Conservation (phyloP, 495 filamentous ascomycete genomes). For the Podospora anserina region DNA sequence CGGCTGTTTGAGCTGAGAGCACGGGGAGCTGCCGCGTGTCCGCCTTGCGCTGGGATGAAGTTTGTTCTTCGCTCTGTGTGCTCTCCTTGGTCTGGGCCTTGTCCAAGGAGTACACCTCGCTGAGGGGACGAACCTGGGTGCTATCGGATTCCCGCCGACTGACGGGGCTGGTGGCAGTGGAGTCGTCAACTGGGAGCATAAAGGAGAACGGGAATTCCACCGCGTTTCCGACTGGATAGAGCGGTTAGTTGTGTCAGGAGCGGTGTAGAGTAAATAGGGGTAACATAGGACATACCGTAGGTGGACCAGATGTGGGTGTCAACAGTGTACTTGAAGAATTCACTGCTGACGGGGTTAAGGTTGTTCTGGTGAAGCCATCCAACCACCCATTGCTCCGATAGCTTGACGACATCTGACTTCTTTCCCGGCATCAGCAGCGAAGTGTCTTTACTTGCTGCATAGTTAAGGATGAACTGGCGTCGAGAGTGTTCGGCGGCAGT, state of each 20-base stretch:
- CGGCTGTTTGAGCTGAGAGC: background rate
- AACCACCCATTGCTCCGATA: constrained; percentile 31
- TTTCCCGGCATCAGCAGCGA: constrained; percentile 33
- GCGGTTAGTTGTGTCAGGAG: constrained; percentile 7
- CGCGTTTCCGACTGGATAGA: constrained; percentile 24
- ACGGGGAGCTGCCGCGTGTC: background rate
- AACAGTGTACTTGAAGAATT: constrained; percentile 34
- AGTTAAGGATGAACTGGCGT: constrained; percentile 35
- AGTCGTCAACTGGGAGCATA: constrained; percentile 19
- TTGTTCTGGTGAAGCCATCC: constrained; percentile 27
- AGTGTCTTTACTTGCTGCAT: constrained; percentile 29
- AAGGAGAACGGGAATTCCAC: constrained; percentile 31
- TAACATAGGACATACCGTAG: constrained; percentile 19
- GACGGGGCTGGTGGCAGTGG: background rate
- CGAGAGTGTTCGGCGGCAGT: constrained; percentile 35
- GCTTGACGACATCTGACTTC: constrained; percentile 32
- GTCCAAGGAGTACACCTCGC: background rate
- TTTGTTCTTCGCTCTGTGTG: background rate
- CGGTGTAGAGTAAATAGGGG: background rate
- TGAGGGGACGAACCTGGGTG: background rate
- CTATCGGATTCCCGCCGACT: background rate
- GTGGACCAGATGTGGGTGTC: constrained; percentile 28
- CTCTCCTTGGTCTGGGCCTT: background rate
- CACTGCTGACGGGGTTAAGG: constrained; percentile 23
- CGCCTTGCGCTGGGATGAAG: background rate